Base-by-base conservation (phyloP, 2,329 filamentous ascomycete species). In the Intubia oerlemansii region DNA sequence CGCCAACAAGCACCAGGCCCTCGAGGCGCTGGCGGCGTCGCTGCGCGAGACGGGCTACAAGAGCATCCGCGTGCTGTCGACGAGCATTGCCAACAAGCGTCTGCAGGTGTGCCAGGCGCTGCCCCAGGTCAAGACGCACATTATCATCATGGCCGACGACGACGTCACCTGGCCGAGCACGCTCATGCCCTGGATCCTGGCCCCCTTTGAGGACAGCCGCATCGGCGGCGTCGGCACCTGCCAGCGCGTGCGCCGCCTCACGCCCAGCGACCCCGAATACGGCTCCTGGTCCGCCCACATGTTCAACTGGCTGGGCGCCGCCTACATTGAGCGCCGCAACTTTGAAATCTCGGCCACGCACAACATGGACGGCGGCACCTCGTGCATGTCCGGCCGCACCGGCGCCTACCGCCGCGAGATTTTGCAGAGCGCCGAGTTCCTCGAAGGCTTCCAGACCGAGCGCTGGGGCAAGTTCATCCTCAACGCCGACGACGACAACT, bases 401-500 rank as follows among this genome's bases (percentile, higher is more conserved):
- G 84, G 85, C 30, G 84, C 82, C 25, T 93, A 95, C 53, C 75
- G 81, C 27, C 81, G 80, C 8, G 69, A 77, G 44, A 93, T 95
- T 37, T 59, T 95, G 16, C 72, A 80, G 42, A 80, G 84, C 46
- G 69, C 76, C 34, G 70, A 76, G 29, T 95, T 95, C 50, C 71
- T 82, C 24, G 66, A 84, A 38, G 79, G 74, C 25, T 93, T 95
- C 57, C 84, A 79, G 39, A 81, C 84, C 31, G 85, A 95, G 54
- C 76, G 75, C 41, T 92, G 80, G 80, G 66, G 75, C 27, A 71
- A 75, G 42, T 91, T 76, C 53, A 84, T 84, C 44, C 63, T 95
- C 35, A 93, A 93, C 45, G 82, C 85, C 16, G 85, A 95, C 50
- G 85, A 95, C 49, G 85, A 95, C 59, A 95, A 95, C 54, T 95